Conservation (phyloP, 495 filamentous ascomycete genomes). For the Beverwykella pulmonaria region DNA sequence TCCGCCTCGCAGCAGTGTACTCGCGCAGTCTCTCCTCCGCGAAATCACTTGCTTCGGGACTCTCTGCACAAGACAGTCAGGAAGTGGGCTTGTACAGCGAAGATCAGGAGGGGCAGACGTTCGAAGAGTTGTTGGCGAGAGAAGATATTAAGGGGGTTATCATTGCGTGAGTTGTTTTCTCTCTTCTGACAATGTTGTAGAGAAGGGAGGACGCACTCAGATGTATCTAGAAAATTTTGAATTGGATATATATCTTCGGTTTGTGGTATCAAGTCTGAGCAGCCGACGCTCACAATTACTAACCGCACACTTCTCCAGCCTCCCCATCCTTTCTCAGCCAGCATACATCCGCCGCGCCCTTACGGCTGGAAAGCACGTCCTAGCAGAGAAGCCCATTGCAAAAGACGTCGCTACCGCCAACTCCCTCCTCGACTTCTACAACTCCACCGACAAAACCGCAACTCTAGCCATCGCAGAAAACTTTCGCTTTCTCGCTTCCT, state of each 20-base stretch:
- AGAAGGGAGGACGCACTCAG: too few relatives aligned
- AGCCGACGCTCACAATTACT: too few relatives aligned
- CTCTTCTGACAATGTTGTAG: neutral
- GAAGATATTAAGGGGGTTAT: conserved; percentile 69
- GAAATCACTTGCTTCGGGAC: conserved; percentile 25
- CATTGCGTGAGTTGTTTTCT: conserved; percentile 55
- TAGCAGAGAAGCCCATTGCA: conserved; percentile 83
- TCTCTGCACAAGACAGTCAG: neutral
- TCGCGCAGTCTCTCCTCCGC: conserved; percentile 47
- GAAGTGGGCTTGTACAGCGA: conserved; percentile 57
- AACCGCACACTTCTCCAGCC: conserved; percentile 35
- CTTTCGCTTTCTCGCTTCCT: conserved; percentile 66
- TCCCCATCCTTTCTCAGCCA: conserved; percentile 64
- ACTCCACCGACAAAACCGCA: conserved; percentile 49
- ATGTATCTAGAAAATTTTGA: too few relatives aligned
- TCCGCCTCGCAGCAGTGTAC: conserved; percentile 49
- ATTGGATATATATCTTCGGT: too few relatives aligned
- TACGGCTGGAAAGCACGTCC: conserved; percentile 72
- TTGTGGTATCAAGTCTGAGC: too few relatives aligned
- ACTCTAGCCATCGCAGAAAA: conserved; percentile 76
- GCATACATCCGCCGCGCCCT: conserved; percentile 63
- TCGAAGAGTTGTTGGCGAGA: conserved; percentile 64
- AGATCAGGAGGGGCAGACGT: conserved; percentile 59
- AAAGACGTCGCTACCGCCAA: conserved; percentile 64
- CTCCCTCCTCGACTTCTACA: conserved; percentile 65